A percentile compares a stretch with the other conserved stretches of the same genome.
Conservation (phyloP, 192 early-diverging fungal species). For the Phlyctochytrium arcticum region DNA sequence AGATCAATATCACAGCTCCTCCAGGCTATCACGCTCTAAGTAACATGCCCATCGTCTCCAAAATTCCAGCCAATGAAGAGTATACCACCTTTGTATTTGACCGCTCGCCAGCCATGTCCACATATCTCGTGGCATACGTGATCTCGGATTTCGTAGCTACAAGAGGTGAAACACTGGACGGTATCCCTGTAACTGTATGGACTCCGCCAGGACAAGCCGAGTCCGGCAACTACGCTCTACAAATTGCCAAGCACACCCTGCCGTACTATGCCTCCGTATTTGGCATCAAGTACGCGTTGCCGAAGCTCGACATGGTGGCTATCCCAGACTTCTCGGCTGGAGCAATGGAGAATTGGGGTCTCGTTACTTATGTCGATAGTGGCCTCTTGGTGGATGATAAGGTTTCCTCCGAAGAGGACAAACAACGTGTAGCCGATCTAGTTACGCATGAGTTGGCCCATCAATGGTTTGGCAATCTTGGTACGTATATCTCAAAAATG, state of each 20-base stretch:
- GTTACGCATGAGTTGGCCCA: conserved; percentile 31
- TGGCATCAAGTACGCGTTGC: conserved; percentile 78
- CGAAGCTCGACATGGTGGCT: conserved; percentile 74
- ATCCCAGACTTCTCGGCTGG: conserved; percentile 73
- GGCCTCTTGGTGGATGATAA: conserved; percentile 74
- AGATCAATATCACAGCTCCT: conserved; percentile 70
- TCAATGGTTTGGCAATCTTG: conserved; percentile 43
- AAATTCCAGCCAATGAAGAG: conserved; percentile 30
- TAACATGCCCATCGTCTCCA: conserved; percentile 76
- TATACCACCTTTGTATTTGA: conserved; percentile 61
- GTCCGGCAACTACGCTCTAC: conserved; percentile 64
- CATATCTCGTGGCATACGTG: conserved; percentile 83
- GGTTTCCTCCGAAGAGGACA: conserved; percentile 60
- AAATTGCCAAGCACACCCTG: conserved; percentile 60
- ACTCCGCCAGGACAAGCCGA: conserved; percentile 64
- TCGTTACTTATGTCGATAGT: conserved; percentile 77
- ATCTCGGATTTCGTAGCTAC: conserved; percentile 83
- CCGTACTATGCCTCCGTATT: conserved; percentile 75
- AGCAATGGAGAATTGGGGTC: conserved; percentile 94
- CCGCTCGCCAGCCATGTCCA: conserved; percentile 76
- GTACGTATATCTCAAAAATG: not conserved
- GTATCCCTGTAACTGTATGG: conserved; percentile 74
- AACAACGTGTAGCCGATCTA: conserved; percentile 67
- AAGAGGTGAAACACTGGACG: conserved; percentile 57
- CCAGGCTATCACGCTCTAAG: conserved; percentile 72